These are phyloP conservation scores for Aureobasidium lini DNA, from an alignment of 2,329 filamentous ascomycete species.

Conservation along the genomic window DNA sequence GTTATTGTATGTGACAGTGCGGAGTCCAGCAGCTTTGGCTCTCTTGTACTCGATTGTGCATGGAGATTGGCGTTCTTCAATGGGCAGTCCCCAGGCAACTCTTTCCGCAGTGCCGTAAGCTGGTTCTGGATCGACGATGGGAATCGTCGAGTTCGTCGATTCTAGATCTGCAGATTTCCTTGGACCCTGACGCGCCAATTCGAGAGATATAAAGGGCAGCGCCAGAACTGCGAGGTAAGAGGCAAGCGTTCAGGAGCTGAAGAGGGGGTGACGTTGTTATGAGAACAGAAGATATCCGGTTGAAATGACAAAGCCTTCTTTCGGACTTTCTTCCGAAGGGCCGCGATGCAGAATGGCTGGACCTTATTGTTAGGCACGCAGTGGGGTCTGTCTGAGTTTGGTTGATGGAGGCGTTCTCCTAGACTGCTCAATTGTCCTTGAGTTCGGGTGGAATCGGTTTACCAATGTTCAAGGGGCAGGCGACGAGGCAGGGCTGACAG, in stretches of 20 bases:
- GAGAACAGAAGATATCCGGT: background rate
- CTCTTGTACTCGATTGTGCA: background rate
- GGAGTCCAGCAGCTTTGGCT: background rate
- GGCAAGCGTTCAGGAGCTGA: background rate
- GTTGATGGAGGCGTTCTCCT: background rate
- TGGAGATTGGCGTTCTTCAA: background rate
- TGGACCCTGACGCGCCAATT: background rate
- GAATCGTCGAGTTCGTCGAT: background rate
- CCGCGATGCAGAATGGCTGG: background rate
- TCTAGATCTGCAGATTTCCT: background rate
- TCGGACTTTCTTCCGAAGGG: background rate
- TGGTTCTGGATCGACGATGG: conserved; percentile 2
- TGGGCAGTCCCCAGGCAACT: background rate
- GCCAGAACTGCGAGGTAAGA: background rate
- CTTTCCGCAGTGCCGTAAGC: background rate
- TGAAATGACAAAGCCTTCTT: conserved; percentile 9
- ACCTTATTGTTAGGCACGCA: background rate
- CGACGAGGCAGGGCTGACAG: background rate
- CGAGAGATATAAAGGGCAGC: background rate
- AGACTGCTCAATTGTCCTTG: background rate
- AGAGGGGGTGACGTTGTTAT: background rate
- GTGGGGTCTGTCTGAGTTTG: background rate
- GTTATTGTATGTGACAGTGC: background rate
- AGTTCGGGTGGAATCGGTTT: background rate
- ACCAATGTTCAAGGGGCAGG: background rate